phyloP scores from a whole-genome alignment of 345 rosid genomes.

The Dovyalis caffra region DNA sequence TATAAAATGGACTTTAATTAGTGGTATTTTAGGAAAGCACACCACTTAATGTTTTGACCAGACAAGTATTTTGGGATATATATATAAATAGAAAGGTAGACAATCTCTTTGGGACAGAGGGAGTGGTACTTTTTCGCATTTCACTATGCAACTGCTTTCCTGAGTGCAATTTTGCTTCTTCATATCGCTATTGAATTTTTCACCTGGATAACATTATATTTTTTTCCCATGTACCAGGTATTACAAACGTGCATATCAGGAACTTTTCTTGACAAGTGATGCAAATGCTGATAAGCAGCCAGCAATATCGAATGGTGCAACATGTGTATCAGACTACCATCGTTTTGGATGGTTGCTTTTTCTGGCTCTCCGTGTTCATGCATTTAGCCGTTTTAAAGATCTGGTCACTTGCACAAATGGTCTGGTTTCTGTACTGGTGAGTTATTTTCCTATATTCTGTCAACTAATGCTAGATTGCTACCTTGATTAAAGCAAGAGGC shows the following conservation, averaged over 20 bases:
- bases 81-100: too few species aligned
- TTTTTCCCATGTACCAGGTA: slow-evolving; percentile 37
- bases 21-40: too few species aligned
- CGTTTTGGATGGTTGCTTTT: slow-evolving; percentile 96
- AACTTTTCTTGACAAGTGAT: slow-evolving; percentile 61
- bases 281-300: slow-evolving; percentile 47
- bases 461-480: not conserved
- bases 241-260: slow-evolving; percentile 72
- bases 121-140: too few species aligned
- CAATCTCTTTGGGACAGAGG: too few species aligned
- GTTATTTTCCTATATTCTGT: slow-evolving; percentile 27
- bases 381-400: slow-evolving; percentile 79
- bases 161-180: not conserved
- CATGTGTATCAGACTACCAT: slow-evolving; percentile 48
- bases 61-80: too few species aligned
- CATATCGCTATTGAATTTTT: not conserved
- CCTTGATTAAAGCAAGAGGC: not conserved
- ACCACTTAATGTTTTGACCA: too few species aligned
- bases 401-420: slow-evolving; percentile 86
- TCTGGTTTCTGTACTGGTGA: slow-evolving; percentile 83
- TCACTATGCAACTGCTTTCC: not conserved
- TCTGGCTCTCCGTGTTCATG: slow-evolving; percentile 85
- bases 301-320: slow-evolving; percentile 34
- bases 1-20: too few species aligned
- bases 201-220: slow-evolving; percentile 12